phyloP scores from a whole-genome alignment of 2,329 filamentous ascomycete genomes.

The Grosmannia penicillata region DNA sequence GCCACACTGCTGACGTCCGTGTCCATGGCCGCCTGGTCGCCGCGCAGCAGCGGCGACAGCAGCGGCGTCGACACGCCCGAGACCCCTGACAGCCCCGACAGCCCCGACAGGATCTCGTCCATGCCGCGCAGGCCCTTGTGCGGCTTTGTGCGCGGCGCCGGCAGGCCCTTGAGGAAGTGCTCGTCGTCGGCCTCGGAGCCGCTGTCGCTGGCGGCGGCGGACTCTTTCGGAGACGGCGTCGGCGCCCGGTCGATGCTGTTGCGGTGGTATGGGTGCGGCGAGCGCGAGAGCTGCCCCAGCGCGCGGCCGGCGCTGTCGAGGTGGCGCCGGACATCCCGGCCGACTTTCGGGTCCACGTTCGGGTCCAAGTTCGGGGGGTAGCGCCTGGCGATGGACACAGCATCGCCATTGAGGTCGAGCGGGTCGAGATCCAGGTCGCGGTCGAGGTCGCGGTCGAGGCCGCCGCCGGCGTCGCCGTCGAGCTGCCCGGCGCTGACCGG shows the following conservation, averaged over 20 bases:
- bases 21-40: not conserved
- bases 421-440: too few species aligned
- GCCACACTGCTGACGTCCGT: not conserved
- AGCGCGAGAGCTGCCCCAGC: constrained; percentile 39
- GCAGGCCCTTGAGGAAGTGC: constrained; percentile 70
- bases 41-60: constrained; percentile 28
- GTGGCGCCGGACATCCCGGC: too few species aligned
- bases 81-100: constrained; percentile 9
- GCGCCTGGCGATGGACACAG: too few species aligned
- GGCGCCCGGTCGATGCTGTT: constrained; percentile 38
- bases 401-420: too few species aligned
- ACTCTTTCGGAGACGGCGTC: constrained; percentile 23
- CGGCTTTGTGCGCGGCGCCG: constrained; percentile 56
- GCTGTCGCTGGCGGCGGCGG: constrained; percentile 62
- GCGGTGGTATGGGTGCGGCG: constrained; percentile 54
- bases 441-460: too few species aligned
- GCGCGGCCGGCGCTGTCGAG: not conserved
- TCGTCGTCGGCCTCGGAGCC: constrained; percentile 95
- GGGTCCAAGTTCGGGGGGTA: too few species aligned
- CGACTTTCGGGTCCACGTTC: not conserved
- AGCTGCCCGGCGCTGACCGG: too few species aligned
- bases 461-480: too few species aligned
- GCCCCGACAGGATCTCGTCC: constrained; percentile 29
- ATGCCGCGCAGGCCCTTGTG: constrained; percentile 64
- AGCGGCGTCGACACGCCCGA: constrained; percentile 42